phyloP scores from a whole-genome alignment of 768 basidiomycete genomes.

The Hemileccinum rubropunctum region DNA sequence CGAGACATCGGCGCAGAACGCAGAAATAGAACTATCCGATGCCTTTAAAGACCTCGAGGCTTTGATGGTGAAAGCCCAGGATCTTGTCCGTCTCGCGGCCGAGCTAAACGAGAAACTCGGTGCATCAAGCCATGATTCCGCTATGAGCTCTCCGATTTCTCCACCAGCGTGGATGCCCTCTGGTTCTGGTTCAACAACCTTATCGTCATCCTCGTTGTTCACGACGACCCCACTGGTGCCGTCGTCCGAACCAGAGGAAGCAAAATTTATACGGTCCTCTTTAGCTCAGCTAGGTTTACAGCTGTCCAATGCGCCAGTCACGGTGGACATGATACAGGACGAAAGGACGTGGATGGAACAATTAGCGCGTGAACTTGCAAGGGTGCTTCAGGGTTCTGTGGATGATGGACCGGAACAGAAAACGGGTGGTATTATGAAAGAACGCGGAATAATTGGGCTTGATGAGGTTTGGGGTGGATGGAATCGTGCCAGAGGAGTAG shows the following conservation, averaged over 20 bases:
- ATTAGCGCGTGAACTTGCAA: constrained; percentile 78
- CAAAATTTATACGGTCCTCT: constrained; percentile 83
- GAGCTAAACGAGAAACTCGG: constrained; percentile 84
- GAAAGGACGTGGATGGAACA: constrained; percentile 78
- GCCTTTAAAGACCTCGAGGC: constrained; percentile 88
- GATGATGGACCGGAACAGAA: constrained; percentile 14
- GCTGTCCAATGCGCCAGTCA: constrained; percentile 75
- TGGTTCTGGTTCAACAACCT: constrained; percentile 19
- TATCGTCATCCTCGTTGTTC: constrained; percentile 24
- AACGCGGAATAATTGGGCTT: constrained; percentile 77
- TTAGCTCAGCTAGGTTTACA: constrained; percentile 88
- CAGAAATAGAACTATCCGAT: constrained; percentile 64
- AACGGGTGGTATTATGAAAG: constrained; percentile 65
- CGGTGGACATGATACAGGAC: constrained; percentile 83
- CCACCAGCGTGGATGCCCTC: constrained; percentile 17
- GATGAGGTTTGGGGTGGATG: constrained; percentile 96
- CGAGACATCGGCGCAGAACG: constrained; percentile 60
- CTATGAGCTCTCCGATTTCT: constrained; percentile 1
- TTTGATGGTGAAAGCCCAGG: constrained; percentile 85
- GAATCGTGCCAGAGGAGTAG: constrained; percentile 91
- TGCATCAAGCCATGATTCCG: constrained; percentile 29
- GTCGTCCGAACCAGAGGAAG: constrained; percentile 70
- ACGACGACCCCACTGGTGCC: constrained; percentile 31
- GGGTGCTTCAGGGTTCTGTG: constrained; percentile 55
- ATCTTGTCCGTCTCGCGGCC: constrained; percentile 88